Percentiles rank a stretch among this genome's conserved stretches.
These are phyloP conservation scores for Globisporangium abappressorium DNA, from an alignment of 352 stramenopile species.

Conservation along the genomic window DNA sequence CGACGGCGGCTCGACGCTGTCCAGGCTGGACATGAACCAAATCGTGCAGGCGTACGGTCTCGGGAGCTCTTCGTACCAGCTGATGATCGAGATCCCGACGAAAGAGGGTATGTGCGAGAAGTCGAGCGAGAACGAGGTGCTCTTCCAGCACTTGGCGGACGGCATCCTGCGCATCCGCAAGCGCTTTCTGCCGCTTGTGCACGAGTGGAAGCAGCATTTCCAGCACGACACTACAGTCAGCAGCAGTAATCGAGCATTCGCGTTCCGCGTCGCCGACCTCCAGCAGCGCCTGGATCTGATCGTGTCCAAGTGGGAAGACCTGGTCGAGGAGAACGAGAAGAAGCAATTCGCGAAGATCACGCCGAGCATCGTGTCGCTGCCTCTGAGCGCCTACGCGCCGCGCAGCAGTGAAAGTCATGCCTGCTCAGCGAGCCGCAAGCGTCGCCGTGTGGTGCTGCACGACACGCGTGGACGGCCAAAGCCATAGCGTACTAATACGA, in stretches of 20 bases:
- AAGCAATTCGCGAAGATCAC: constrained; percentile 7
- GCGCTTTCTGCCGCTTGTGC: constrained; percentile 63
- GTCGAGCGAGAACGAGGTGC: constrained; percentile 64
- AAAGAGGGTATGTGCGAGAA: constrained; percentile 38
- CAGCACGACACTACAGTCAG: neutral
- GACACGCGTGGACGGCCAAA: constrained; percentile 4
- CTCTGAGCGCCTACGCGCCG: constrained; percentile 29
- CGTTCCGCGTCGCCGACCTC: constrained; percentile 27
- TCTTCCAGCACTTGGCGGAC: constrained; percentile 55
- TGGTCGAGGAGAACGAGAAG: constrained; percentile 21
- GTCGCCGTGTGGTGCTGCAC: constrained; percentile 6
- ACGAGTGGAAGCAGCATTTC: constrained; percentile 38
- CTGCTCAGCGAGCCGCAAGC: neutral
- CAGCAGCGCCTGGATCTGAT: constrained; percentile 27
- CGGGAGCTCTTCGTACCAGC: constrained; percentile 69
- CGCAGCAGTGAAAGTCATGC: neutral
- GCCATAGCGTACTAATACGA: neutral
- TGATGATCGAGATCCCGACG: constrained; percentile 68
- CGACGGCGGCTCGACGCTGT: constrained; percentile 1
- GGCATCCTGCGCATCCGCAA: constrained; percentile 60
- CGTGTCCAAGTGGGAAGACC: constrained; percentile 38
- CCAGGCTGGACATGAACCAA: constrained; percentile 68
- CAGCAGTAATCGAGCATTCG: constrained; percentile 10
- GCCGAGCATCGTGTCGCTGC: constrained; percentile 28
- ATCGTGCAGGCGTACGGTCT: constrained; percentile 78